Percentiles rank a stretch among this genome's conserved stretches.
Conservation (phyloP, 148 eudicot species). For the Heliosperma pusillum region DNA sequence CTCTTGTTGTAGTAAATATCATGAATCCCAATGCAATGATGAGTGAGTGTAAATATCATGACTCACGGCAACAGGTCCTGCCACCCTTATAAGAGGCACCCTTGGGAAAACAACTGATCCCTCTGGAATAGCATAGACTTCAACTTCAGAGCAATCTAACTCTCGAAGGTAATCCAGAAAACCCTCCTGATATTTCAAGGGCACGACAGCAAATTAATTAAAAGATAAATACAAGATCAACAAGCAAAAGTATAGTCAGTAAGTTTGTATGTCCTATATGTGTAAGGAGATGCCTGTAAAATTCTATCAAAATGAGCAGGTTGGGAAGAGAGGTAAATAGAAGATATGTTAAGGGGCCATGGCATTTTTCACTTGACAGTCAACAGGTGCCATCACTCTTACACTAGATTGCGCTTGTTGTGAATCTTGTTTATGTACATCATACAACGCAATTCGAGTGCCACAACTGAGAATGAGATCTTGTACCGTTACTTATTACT, state of each 20-base stretch:
- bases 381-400: background rate
- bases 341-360: background rate
- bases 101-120: constrained; percentile 86
- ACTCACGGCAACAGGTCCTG: constrained; percentile 95
- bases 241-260: background rate
- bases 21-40: background rate
- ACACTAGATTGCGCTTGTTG: too few species aligned
- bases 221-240: background rate
- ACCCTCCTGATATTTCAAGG: constrained; percentile 32
- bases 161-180: constrained; percentile 78
- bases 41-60: constrained; percentile 14
- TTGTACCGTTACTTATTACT: too few species aligned
- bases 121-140: constrained; percentile 77
- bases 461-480: too few species aligned
- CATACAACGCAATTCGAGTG: too few species aligned
- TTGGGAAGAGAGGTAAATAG: background rate
- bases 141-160: constrained; percentile 86
- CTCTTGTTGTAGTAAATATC: constrained; percentile 1
- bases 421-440: too few species aligned
- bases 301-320: background rate
- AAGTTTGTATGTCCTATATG: background rate
- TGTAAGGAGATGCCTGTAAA: background rate
- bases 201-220: constrained; percentile 4
- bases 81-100: constrained; percentile 85
- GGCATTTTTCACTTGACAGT: background rate